Evolutionary conservation across 139 green algal species (phyloP), one percentile per base, ranked within the genome.

Genomic region (Astrephomene gubernaculifera): DNA sequence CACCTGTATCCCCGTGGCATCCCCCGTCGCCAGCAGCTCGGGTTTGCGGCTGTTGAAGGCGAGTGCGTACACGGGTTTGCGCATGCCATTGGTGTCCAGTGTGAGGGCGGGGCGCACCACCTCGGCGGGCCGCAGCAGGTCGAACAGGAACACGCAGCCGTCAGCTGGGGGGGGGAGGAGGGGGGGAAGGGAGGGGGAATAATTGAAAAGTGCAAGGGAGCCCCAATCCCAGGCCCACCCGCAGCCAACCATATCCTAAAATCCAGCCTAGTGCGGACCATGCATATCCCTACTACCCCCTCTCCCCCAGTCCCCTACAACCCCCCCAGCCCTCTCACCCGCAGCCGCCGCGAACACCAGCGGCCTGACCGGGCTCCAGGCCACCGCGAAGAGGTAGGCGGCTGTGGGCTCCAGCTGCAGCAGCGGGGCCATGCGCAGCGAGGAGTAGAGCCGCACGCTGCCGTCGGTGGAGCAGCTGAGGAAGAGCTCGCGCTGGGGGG

Each of bases 131-230:
- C 76, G 83, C 54, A 79, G n/a, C 60, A 96, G 87, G 82, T 96
- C 93, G 83, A 94, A 96, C n/a, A 96, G 14, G 68, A 92, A 92
- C 21, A 94, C 90, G 38, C 79, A 85, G 33, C 92, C 92, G 70
- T 94, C 90, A 35, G 80, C 90, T 91, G 61, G 53, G 33, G 27
- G 10, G 19, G 38, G 24, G 35, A 71, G 64, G 52, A 44, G 7
- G 38, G 17, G 25, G 8, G 25, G 29, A 63, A 31, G 41, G 71
- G 27, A 22, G 6, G 27, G 29, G 43, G 43, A 4, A 5, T 33
- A 12, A 7, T 71, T 10, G 64, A 27, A 14, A 24, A 29, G 33
- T 45, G 35, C 2, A 12, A 71, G 64, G 12, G n/a, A n/a, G n/a
- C n/a, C n/a, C n/a, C n/a, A n/a, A n/a, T n/a, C n/a, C n/a, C n/a